Evolutionary conservation across 2,329 filamentous ascomycete genomes (phyloP).

Genomic region (Penicillium sp.): DNA sequence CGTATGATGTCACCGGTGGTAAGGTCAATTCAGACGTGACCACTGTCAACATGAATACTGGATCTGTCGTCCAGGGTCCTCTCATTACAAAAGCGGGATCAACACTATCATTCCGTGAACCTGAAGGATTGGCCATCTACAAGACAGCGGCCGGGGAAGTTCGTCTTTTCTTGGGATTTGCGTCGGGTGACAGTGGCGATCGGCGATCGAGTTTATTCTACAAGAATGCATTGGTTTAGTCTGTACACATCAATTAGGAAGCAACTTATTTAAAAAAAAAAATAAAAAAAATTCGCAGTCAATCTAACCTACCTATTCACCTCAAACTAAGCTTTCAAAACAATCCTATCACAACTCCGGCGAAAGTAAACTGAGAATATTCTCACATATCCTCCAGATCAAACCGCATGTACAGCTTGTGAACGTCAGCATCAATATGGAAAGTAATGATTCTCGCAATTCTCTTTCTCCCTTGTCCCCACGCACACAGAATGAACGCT

Average conservation of each 20-base stretch:
- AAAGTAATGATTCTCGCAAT: not conserved
- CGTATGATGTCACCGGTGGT: constrained; percentile 15
- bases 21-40: constrained; percentile 21
- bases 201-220: constrained; percentile 24
- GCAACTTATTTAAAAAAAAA: not conserved
- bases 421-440: not conserved
- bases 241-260: no score
- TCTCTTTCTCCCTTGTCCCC: not conserved
- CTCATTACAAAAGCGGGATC: constrained; percentile 22
- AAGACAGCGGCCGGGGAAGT: constrained; percentile 20
- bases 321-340: not conserved
- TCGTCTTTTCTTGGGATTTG: constrained; percentile 25
- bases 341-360: not conserved
- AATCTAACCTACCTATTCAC: not conserved
- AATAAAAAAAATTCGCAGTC: not conserved
- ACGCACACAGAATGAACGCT: not conserved
- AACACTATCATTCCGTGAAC: constrained; percentile 22
- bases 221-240: constrained; percentile 20
- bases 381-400: constrained; percentile 1
- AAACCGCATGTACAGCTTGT: constrained; percentile 7
- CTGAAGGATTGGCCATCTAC: constrained; percentile 27
- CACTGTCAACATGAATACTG: constrained; percentile 22
- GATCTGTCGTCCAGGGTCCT: constrained; percentile 21
- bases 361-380: not conserved
- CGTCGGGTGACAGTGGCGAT: constrained; percentile 19